A percentile compares a stretch with the other conserved stretches of the same genome.
Evolutionary conservation across 495 filamentous ascomycete species (phyloP).

Genomic region (Achaetomiella virescens): DNA sequence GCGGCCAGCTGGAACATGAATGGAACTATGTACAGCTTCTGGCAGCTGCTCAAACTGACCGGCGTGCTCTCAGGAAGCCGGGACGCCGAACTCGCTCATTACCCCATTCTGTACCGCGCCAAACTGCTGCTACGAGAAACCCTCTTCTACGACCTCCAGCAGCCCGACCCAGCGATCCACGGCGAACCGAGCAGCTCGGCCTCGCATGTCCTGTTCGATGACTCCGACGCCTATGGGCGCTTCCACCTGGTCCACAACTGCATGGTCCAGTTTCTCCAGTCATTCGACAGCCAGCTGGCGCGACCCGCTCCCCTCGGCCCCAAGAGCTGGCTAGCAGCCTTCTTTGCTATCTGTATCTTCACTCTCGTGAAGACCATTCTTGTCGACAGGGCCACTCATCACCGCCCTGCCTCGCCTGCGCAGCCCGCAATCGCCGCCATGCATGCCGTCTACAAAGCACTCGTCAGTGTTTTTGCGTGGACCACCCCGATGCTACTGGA

Average conservation of each 20-base stretch:
- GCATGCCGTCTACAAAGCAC: constrained; percentile 43
- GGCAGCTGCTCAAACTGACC: constrained; percentile 41
- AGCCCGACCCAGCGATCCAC: constrained; percentile 41
- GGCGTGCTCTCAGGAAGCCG: constrained; percentile 37
- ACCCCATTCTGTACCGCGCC: constrained; percentile 42
- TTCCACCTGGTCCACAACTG: constrained; percentile 42
- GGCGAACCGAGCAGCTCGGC: constrained; percentile 34
- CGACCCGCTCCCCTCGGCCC: constrained; percentile 32
- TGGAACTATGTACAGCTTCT: constrained; percentile 38
- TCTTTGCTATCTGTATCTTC: constrained; percentile 46
- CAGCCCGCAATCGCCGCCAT: constrained; percentile 32
- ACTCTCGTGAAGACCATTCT: constrained; percentile 44
- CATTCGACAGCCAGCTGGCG: constrained; percentile 38
- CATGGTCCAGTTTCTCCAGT: constrained; percentile 43
- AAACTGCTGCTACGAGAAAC: constrained; percentile 45
- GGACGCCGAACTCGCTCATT: constrained; percentile 34
- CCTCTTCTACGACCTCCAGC: constrained; percentile 45
- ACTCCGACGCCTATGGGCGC: constrained; percentile 40
- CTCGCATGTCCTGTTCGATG: constrained; percentile 32
- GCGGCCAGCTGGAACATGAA: constrained; percentile 45
- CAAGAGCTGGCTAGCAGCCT: constrained; percentile 41
- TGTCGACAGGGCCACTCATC: constrained; percentile 37
- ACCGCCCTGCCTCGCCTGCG: constrained; percentile 28
- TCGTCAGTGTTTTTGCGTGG: constrained; percentile 39
- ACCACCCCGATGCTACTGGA: constrained; percentile 41